phyloP scores from a whole-genome alignment of 306 rosid species.

The Prinsepia uniflora region DNA sequence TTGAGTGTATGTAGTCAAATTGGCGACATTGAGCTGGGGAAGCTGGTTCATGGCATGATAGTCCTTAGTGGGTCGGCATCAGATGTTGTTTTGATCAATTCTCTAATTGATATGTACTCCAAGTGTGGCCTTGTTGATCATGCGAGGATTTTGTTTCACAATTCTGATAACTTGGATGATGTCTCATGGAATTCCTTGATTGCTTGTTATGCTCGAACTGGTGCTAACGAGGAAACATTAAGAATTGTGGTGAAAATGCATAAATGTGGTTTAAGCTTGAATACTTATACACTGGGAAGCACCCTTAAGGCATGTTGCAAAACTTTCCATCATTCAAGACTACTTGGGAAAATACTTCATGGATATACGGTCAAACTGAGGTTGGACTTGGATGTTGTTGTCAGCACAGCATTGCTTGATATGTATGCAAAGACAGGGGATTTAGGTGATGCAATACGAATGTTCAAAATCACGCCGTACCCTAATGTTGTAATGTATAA shows the following conservation, averaged over 20 bases:
- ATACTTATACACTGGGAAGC: conserved; percentile 52
- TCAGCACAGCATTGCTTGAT: conserved; percentile 52
- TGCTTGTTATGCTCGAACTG: conserved; percentile 43
- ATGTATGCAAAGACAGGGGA: conserved; percentile 53
- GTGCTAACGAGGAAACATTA: conserved; percentile 29
- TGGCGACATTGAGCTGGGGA: conserved; percentile 31
- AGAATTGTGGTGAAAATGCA: conserved; percentile 42
- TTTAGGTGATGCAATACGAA: conserved; percentile 35
- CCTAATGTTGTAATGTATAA: conserved; percentile 44
- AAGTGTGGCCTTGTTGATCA: conserved; percentile 33
- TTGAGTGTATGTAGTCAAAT: conserved; percentile 32
- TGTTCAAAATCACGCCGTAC: conserved; percentile 29
- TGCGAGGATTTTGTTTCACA: conserved; percentile 47
- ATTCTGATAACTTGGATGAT: conserved; percentile 34
- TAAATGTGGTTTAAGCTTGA: conserved; percentile 34
- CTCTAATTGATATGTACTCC: conserved; percentile 56
- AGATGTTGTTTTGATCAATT: conserved; percentile 33
- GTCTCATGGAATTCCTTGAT: conserved; percentile 58
- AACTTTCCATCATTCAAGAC: conserved; percentile 13
- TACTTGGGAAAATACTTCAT: conserved; percentile 44
- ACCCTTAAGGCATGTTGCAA: conserved; percentile 43
- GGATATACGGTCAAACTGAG: conserved; percentile 36
- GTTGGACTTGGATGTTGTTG: conserved; percentile 42
- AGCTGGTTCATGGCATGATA: conserved; percentile 42
- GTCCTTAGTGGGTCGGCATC: conserved; percentile 30